Base-by-base conservation (phyloP, 164 flowering plant species). In the Paratinospora sagittata region DNA sequence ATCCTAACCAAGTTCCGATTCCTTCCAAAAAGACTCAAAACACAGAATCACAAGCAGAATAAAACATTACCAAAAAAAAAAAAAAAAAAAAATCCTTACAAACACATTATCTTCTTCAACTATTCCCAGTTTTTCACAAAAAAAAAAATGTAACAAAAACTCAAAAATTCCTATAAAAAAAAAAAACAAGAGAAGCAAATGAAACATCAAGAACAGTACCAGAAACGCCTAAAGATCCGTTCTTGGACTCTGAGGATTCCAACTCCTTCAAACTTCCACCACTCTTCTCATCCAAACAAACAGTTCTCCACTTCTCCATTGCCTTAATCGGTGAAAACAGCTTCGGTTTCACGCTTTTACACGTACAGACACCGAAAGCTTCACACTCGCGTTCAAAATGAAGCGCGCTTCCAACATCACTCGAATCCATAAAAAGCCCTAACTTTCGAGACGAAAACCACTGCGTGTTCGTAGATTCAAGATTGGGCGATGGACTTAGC, bases 261-360 rank as follows among this genome's bases (percentile, higher is more conserved):
- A 67, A 57, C 7, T 55, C 63, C 21, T 12, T 3, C 24, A 19
- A 36, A 16, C 58, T 63, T 36, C 33, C 74, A 62, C 27, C 55
- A 30, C 6, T 34, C 16, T 57, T 72, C 23, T 62, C 78, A 52
- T 72, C 72, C 62, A 71, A 24, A 65, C 63, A 70, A 33, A 70
- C 45, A 55, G 65, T 68, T 65, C 60, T 73, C 37, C 82, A 73
- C 19, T 71, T 70, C 68, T 75, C 80, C 75, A 55, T 71, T 21
- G 81, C 80, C 75, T 75, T 77, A n/a, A 81, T 33, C 16, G 82
- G 78, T 72, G 63, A 16, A 49, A 70, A 65, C 66, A 74, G 23
- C 63, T 77, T 74, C 69, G 62, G 67, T 52, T 76, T 70, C 49
- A 60, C 34, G 26, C 34, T 30, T 30, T 24, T 68, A 26, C 33